phyloP scores from a whole-genome alignment of 169 alveolate genomes.

The Theileria sp. region DNA sequence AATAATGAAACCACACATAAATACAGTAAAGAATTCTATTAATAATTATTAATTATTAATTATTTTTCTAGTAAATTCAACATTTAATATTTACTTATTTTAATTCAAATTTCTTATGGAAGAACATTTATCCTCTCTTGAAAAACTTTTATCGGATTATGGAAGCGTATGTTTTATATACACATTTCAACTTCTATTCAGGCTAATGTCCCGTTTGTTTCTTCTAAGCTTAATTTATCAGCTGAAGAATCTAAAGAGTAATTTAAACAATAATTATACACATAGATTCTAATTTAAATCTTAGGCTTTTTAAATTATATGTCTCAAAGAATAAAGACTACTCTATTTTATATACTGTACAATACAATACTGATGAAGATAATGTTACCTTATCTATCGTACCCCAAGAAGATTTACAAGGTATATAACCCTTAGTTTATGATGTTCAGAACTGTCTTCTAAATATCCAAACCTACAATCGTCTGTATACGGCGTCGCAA shows the following conservation, averaged over 20 bases:
- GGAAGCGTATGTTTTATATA: slow-evolving; percentile 41
- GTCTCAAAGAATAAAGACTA: slow-evolving; percentile 24
- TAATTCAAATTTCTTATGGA: background rate
- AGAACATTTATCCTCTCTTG: background rate
- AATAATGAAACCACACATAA: background rate
- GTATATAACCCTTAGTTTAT: background rate
- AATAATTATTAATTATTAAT: too few species aligned
- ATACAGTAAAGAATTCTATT: background rate
- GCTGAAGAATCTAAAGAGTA: slow-evolving; percentile 26
- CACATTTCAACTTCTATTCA: slow-evolving; percentile 4
- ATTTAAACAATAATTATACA: background rate
- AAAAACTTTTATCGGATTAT: slow-evolving; percentile 27
- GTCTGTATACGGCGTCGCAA: slow-evolving; percentile 7
- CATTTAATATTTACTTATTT: background rate
- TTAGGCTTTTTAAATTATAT: slow-evolving; percentile 21
- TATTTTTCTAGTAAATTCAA: background rate
- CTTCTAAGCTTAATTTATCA: slow-evolving; percentile 30
- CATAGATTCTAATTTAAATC: background rate
- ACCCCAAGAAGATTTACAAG: slow-evolving; percentile 24
- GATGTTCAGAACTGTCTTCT: slow-evolving; percentile 14
- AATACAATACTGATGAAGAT: slow-evolving; percentile 28
- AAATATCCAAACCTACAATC: slow-evolving; percentile 11
- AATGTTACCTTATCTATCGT: slow-evolving; percentile 22
- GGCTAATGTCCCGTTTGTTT: slow-evolving; percentile 28
- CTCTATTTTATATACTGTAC: slow-evolving; percentile 29